phyloP scores from a whole-genome alignment of 768 basidiomycete genomes.

The Auriscalpium microsporum region DNA sequence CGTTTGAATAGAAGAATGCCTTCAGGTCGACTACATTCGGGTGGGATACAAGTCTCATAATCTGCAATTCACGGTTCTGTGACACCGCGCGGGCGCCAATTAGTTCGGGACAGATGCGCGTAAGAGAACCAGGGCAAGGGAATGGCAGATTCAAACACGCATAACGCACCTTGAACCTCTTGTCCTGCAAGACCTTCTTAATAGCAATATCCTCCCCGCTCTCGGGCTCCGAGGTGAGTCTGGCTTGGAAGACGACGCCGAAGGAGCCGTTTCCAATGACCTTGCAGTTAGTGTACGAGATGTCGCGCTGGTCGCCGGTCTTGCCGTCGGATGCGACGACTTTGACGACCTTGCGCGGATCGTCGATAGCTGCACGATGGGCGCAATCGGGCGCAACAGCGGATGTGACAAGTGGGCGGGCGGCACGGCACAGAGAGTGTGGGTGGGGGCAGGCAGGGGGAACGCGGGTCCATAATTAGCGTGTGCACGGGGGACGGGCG shows the following conservation, averaged over 20 bases:
- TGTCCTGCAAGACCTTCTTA: conserved; percentile 99
- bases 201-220: conserved; percentile 89
- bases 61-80: conserved; percentile 98
- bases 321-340: conserved; percentile 95
- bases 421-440: conserved; percentile 1
- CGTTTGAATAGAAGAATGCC: conserved; percentile 98
- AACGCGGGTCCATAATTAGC: conserved; percentile 23
- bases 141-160: conserved; percentile 3
- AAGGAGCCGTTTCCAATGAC: conserved; percentile 99
- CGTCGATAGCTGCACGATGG: conserved; percentile 65
- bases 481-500: conserved; percentile 15
- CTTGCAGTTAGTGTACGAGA: conserved; percentile 95
- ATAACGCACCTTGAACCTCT: conserved; percentile 92
- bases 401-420: conserved; percentile 16
- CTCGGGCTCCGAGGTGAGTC: conserved; percentile 59
- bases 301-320: conserved; percentile 76
- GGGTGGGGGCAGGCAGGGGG: conserved; percentile 9
- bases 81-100: neutral
- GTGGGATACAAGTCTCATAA: conserved; percentile 94
- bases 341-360: conserved; percentile 93
- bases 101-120: neutral
- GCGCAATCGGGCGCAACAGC: conserved; percentile 18
- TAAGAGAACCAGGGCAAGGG: neutral
- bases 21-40: conserved; percentile 97
- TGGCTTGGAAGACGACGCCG: conserved; percentile 96